Base-by-base conservation (phyloP, 2,329 filamentous ascomycete species). In the Talaromyces piceae region DNA sequence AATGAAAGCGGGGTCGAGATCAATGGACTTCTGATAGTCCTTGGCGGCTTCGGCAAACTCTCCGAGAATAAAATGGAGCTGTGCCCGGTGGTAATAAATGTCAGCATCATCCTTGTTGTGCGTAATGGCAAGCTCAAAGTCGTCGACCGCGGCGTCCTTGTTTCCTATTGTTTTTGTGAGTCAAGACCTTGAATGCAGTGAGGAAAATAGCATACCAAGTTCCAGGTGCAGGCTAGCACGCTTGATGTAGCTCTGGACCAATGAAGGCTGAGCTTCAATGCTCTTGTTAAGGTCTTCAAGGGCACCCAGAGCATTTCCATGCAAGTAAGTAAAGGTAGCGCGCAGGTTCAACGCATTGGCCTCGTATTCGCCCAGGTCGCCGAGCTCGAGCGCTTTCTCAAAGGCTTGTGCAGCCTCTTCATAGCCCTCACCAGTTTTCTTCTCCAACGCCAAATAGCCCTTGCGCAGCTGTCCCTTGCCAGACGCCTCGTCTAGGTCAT, bases 11-110 rank as follows among this genome's bases (percentile, higher is more conserved):
- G 83, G 81, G 76, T 98, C 93, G 26, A 98, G 81, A 63, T 98
- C 93, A 64, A 98, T 98, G 2, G 93, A 97, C 75, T 95, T 96
- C 71, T 98, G 93, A 76, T 98, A 98, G 74, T 98, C 93, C 76
- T 94, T 95, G 54, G 93, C 91, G 4, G 93, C 93, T 60, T 94
- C 88, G 51, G 86, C 83, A 61, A 95, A 95, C 67, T 97, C 91
- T 51, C 86, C 84, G 62, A 95, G 88, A 72, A 98, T 97, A 75
- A 98, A 98, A 76, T 96, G 91, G 20, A 97, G 83, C 73, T 98
- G 93, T 12, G 93, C 93, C 56, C 93, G 91, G 78, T 98, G 93
- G 77, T 98, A 98, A 80, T 91, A 98, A 68, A 98, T 95, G 65
- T 98, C 93, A 5, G 93, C 91, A 64, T 98, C 93, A 50, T 87